Base-by-base conservation (phyloP, 768 basidiomycete species). In the Sporobolomyces pararoseus region DNA sequence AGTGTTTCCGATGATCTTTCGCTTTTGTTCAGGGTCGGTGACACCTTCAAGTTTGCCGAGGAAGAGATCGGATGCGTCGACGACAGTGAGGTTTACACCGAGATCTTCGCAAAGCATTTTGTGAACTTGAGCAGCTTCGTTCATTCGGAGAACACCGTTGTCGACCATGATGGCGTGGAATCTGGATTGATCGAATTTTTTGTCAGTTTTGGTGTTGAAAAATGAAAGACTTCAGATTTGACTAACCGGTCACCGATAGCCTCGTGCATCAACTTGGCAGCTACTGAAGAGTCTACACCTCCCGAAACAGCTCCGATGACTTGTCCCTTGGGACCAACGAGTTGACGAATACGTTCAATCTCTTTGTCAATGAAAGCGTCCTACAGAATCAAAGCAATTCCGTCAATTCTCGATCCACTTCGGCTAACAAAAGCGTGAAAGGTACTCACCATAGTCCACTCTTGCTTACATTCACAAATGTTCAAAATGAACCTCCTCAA, bases 121-220 rank as follows among this genome's bases (percentile, higher is more conserved):
- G 80, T 95, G 80, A 21, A 99, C 96, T 79, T 96, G 92, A 62
- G 84, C 78, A 14, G 88, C 93, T 79, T 99, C 96, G 77, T 97
- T 88, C 74, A 89, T 80, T 61, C 96, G 89, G 16, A 99, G 84
- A 34, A 98, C 95, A 66, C 96, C 96, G 77, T 99, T 99, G 81
- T 98, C 95, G 51, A 98, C 96, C 93, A 98, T 94, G 81, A 98
- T 96, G 14, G 94, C 96, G 77, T 95, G 96, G 84, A 99, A 99
- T 68, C 94, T 95, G 46, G 23, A 29, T 3, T 47, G 10, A 31
- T n/a, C 25, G 3, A 29, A 9, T 17, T 42, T 9, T 42, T 9
- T 9, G 39, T 42, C 39, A 9, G 10, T 42, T 42, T 9, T 42
- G 10, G 10, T 9, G 17, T 29, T 3, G 23, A 1, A 51, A 9